A percentile compares a stretch with the other conserved stretches of the same genome.
Conservation (phyloP, 2,329 filamentous ascomycete species). For the Ilyonectria destructans region DNA sequence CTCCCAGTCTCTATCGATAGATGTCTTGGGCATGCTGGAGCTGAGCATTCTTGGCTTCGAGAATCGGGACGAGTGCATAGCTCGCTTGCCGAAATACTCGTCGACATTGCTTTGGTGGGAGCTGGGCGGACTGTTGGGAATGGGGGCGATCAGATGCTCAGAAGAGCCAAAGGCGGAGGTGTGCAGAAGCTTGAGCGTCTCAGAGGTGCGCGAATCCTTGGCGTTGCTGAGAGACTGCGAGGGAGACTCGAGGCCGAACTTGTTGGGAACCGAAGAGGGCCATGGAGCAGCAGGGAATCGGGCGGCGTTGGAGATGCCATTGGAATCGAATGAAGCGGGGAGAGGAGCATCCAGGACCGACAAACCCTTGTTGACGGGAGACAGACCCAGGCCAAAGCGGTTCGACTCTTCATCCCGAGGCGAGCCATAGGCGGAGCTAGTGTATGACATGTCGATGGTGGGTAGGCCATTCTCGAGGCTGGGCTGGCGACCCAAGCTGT, state of each 20-base stretch:
- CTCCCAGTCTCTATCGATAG: constrained; percentile 77
- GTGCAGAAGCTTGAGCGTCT: constrained; percentile 76
- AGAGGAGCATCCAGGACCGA: constrained; percentile 95
- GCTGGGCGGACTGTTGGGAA: constrained; percentile 65
- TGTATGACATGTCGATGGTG: constrained; percentile 73
- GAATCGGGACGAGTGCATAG: constrained; percentile 80
- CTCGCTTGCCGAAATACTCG: constrained; percentile 79
- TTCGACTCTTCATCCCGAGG: constrained; percentile 78
- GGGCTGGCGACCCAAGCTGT: constrained; percentile 64
- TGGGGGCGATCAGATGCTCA: constrained; percentile 72
- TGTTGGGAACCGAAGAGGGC: constrained; percentile 92
- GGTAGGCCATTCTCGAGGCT: constrained; percentile 71
- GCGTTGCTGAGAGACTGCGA: constrained; percentile 79
- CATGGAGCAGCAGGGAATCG: constrained; percentile 85
- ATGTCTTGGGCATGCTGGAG: constrained; percentile 78
- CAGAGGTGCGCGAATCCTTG: constrained; percentile 74
- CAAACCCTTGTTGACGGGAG: constrained; percentile 81
- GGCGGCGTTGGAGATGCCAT: constrained; percentile 93
- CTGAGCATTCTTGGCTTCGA: constrained; percentile 78
- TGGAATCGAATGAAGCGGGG: constrained; percentile 95
- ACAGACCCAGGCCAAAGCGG: constrained; percentile 81
- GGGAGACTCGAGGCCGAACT: constrained; percentile 91
- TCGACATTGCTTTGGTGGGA: constrained; percentile 68
- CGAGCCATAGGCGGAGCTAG: constrained; percentile 81
- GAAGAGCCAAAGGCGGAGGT: constrained; percentile 79